These are phyloP conservation scores for Calonectria pauciramosa DNA, from an alignment of 2,329 filamentous ascomycete genomes.

Conservation along the genomic window DNA sequence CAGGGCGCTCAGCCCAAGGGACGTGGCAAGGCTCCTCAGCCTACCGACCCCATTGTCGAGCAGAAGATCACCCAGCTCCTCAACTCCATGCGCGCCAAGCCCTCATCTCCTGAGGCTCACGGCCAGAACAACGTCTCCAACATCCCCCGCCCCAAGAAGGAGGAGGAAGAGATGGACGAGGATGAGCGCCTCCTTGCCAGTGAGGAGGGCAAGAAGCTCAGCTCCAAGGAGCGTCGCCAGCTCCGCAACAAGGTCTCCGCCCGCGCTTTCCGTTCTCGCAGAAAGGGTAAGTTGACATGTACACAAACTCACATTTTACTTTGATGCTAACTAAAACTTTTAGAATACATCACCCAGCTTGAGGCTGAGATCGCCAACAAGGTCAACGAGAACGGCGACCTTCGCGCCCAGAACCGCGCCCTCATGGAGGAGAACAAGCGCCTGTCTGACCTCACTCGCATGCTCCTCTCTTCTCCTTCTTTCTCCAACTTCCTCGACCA, in stretches of 20 bases:
- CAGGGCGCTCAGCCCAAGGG: conserved; percentile 63
- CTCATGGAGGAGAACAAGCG: conserved; percentile 89
- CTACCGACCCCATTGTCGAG: conserved; percentile 81
- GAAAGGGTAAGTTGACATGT: conserved; percentile 83
- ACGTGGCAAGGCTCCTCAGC: conserved; percentile 65
- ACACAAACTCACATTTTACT: conserved; percentile 15
- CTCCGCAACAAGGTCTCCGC: conserved; percentile 99
- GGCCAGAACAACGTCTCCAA: conserved; percentile 70
- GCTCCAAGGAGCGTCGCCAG: conserved; percentile 95
- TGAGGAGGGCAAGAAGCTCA: conserved; percentile 99
- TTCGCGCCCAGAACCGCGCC: conserved; percentile 84
- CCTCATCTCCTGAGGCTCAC: conserved; percentile 63
- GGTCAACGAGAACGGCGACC: conserved; percentile 84
- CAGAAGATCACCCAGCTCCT: conserved; percentile 95
- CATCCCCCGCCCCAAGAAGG: conserved; percentile 84
- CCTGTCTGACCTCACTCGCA: conserved; percentile 81
- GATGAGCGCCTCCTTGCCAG: conserved; percentile 95
- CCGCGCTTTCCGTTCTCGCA: conserved; percentile 95
- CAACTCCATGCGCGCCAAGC: conserved; percentile 89
- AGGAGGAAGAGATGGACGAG: conserved; percentile 99
- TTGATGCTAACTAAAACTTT: not conserved
- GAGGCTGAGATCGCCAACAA: conserved; percentile 90
- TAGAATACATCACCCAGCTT: conserved; percentile 97
- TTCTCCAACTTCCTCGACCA: conserved; percentile 86
- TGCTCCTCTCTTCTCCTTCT: conserved; percentile 83